These are phyloP conservation scores for Sutorius eximius DNA, from an alignment of 1,284 basidiomycete genomes.

Conservation along the genomic window DNA sequence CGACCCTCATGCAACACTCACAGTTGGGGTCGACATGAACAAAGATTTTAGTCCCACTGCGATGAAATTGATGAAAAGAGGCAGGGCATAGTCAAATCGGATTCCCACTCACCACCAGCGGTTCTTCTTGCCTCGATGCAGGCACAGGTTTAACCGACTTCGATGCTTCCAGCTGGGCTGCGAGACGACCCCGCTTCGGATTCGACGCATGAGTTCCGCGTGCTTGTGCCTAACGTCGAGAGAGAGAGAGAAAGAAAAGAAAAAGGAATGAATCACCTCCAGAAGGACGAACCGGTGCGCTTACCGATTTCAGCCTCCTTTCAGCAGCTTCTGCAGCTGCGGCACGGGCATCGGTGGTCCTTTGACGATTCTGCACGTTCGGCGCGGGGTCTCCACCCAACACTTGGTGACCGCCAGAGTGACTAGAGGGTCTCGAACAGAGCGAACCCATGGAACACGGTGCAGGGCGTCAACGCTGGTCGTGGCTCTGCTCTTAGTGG, in stretches of 20 bases:
- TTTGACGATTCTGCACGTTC: constrained; percentile 28
- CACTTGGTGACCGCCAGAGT: constrained; percentile 56
- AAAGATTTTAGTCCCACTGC: constrained; percentile 35
- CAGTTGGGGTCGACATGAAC: constrained; percentile 22
- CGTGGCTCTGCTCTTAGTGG: background rate
- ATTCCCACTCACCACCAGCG: constrained; percentile 56
- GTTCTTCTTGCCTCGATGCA: constrained; percentile 52
- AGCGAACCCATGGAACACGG: constrained; percentile 56
- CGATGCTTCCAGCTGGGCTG: constrained; percentile 52
- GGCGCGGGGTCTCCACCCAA: constrained; percentile 38
- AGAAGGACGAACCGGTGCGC: constrained; percentile 29
- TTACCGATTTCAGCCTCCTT: constrained; percentile 59
- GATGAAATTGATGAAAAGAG: constrained; percentile 30
- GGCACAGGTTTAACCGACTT: constrained; percentile 49
- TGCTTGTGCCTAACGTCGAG: constrained; percentile 46
- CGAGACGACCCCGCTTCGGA: constrained; percentile 64
- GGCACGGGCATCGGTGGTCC: constrained; percentile 47
- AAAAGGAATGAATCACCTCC: constrained; percentile 18
- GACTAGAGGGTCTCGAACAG: constrained; percentile 58
- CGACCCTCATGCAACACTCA: constrained; percentile 26
- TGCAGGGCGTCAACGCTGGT: constrained; percentile 1
- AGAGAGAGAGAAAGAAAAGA: background rate
- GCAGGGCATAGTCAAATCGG: constrained; percentile 19
- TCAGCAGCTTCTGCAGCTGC: constrained; percentile 74
- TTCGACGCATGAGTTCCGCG: constrained; percentile 61